Evolutionary conservation across 139 green algal genomes (phyloP).

Genomic region (Pleodorina starrii): DNA sequence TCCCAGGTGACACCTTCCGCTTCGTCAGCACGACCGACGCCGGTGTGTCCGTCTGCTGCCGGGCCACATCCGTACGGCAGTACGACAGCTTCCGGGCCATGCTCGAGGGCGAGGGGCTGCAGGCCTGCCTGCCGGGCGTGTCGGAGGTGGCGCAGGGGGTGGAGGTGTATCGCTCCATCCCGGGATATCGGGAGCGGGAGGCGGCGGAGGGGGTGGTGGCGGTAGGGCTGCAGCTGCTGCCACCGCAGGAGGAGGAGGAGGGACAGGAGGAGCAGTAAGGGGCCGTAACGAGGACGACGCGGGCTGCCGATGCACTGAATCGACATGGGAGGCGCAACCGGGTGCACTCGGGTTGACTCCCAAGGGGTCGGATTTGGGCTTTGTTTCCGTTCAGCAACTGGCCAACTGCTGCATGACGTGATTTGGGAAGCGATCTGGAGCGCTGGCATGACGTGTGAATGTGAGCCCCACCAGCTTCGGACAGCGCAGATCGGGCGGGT

Average conservation of each 20-base stretch:
- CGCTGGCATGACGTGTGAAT: background rate
- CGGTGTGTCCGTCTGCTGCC: background rate
- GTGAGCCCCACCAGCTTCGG: no score
- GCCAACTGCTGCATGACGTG: background rate
- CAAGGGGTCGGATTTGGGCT: background rate
- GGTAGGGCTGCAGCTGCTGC: background rate
- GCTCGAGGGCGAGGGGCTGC: conserved; percentile 26
- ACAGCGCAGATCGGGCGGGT: no score
- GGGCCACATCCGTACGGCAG: background rate
- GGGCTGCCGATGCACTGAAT: background rate
- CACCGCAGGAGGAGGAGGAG: background rate
- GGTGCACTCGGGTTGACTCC: background rate
- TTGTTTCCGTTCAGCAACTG: background rate
- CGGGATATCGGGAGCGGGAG: conserved; percentile 24
- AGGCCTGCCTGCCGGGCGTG: conserved; percentile 19
- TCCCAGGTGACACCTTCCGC: background rate
- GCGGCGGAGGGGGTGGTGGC: conserved; percentile 6
- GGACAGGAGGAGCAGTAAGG: background rate
- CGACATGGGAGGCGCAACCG: background rate
- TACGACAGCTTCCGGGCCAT: conserved; percentile 40
- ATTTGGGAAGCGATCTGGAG: background rate
- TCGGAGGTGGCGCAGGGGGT: background rate
- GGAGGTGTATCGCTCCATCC: conserved; percentile 28
- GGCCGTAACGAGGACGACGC: background rate
- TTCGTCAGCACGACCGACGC: conserved; percentile 8